phyloP scores from a whole-genome alignment of 257 asterid species.

The Nicotiana sylvestris region DNA sequence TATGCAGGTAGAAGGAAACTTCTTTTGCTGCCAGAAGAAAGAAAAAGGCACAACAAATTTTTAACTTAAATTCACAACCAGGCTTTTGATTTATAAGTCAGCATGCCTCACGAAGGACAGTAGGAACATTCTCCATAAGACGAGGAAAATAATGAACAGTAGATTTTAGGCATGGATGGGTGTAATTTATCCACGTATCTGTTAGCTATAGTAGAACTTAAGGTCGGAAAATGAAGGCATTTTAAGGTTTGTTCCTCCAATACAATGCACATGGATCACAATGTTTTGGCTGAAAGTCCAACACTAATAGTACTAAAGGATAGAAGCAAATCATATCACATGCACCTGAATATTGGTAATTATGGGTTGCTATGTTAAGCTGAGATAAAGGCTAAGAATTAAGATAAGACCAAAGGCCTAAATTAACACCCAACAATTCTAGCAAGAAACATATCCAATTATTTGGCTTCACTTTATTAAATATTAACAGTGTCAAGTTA shows the following conservation, averaged over 20 bases:
- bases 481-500: not conserved
- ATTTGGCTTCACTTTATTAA: not conserved
- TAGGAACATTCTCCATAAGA: not conserved
- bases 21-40: not conserved
- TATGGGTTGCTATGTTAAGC: not conserved
- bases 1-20: not conserved
- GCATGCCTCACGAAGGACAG: not conserved
- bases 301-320: not conserved
- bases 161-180: not conserved
- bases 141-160: not conserved
- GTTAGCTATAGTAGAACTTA: not conserved
- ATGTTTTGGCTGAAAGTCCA: not conserved
- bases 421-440: not conserved
- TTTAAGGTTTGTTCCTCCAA: not conserved
- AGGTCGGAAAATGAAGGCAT: not conserved
- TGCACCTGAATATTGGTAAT: not conserved
- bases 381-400: not conserved
- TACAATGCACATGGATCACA: not conserved
- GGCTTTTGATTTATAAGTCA: not conserved
- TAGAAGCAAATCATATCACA: not conserved
- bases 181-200: not conserved
- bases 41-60: not conserved
- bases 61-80: not conserved
- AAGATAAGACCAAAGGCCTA: not conserved
- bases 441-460: not conserved